phyloP scores from a whole-genome alignment of 768 basidiomycete genomes.

The Tephrocybe sp. region DNA sequence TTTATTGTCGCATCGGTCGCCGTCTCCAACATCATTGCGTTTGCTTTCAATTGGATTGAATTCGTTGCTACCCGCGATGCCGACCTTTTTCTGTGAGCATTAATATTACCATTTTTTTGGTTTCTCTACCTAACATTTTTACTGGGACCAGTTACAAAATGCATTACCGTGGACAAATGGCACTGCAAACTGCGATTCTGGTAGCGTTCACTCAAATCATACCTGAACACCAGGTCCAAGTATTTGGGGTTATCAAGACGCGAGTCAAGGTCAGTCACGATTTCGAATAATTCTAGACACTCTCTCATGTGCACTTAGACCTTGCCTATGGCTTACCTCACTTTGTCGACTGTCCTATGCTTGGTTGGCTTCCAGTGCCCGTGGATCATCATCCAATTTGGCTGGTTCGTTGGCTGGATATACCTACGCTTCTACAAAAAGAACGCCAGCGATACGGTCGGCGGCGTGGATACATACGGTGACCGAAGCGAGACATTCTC shows the following conservation, averaged over 20 bases:
- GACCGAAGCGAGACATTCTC: slow-evolving; percentile 97
- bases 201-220: slow-evolving; percentile 98
- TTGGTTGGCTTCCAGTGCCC: slow-evolving; percentile 84
- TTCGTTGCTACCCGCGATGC: slow-evolving; percentile 66
- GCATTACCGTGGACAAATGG: slow-evolving; percentile 90
- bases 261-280: slow-evolving; percentile 78
- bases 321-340: slow-evolving; percentile 92
- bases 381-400: slow-evolving; percentile 94
- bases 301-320: slow-evolving; percentile 45
- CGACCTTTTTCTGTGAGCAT: slow-evolving; percentile 74
- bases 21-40: slow-evolving; percentile 83
- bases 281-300: neutral
- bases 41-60: slow-evolving; percentile 88
- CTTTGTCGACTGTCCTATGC: slow-evolving; percentile 82
- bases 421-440: slow-evolving; percentile 98
- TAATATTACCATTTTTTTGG: slow-evolving; percentile 2
- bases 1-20: slow-evolving; percentile 80
- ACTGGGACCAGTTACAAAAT: slow-evolving; percentile 81
- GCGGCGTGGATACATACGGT: slow-evolving; percentile 73
- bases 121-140: too few relatives aligned
- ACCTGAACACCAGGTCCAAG: slow-evolving; percentile 95
- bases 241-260: slow-evolving; percentile 79
- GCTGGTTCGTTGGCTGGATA: slow-evolving; percentile 96
- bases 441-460: slow-evolving; percentile 60
- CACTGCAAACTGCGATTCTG: slow-evolving; percentile 81